Evolutionary conservation across 2,329 filamentous ascomycete genomes (phyloP), one percentile per base, ranked within the genome.

Genomic region (Fusarium sp.): DNA sequence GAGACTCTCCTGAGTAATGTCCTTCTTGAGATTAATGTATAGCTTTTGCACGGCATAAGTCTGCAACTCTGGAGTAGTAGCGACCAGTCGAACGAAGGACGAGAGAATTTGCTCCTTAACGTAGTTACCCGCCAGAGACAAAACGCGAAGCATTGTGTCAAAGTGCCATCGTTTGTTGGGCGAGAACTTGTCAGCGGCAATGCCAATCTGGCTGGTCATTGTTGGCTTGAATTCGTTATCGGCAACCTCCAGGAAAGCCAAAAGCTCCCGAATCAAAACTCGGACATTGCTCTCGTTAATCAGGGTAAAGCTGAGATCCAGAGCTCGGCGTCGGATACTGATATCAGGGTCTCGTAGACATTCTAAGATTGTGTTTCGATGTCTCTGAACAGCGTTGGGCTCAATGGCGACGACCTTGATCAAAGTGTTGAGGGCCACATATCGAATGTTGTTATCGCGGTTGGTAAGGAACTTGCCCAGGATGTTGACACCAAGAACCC

Each of bases 121-220:
- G 76, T 96, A 97, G 81, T 97, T 97, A 48, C 96, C 96, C 55
- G 96, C 96, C 71, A 99, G 85, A 62, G 94, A 97, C 73, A 99
- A 82, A 25, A 99, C 94, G 23, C 97, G 89, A 56, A 99, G 85
- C 91, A 99, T 98, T 4, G 97, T 99, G 77, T 99, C 96, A 73
- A 98, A 92, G 78, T 99, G 96, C 96, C 96, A 99, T 78, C 96
- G 88, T 83, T 98, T 98, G 82, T 96, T 98, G 1, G 96, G 97
- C 3, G 96, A 93, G 80, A 93, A 99, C 71, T 95, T 90, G 80
- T 99, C 96, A 9, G 97, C 96, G 13, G 97, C 96, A 74, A 99
- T 93, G 25, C 96, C 96, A 78, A 99, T 99, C 78, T 99, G 96
- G 55, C 92, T 96, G 3, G 96, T 99, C 94, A 99, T 98, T 55